Base-by-base conservation (phyloP, 805 yeast species). In the Metschnikowia matae region DNA sequence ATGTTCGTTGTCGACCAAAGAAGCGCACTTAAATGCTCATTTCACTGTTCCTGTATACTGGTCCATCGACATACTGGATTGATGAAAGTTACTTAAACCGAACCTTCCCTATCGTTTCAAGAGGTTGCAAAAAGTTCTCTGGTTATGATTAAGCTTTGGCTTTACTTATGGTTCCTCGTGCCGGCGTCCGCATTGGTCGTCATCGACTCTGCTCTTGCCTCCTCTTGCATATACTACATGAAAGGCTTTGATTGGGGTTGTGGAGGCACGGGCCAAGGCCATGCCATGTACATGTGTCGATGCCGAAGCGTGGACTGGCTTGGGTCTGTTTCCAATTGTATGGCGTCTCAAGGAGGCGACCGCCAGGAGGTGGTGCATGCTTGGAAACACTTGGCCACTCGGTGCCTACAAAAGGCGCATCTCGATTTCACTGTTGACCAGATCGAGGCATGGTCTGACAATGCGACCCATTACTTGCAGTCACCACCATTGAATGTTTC, bases 261-360 rank as follows among this genome's bases (percentile, higher is more conserved):
- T 39, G 60, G 59, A 3, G 60, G 60, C 37, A 46, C 60, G 10
- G 60, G 60, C 40, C 60, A 57, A 46, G 59, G 60, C 46, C 50
- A 48, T 29, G 49, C 48, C 17, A 50, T 57, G 55, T 57, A 57
- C 47, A 48, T 43, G 53, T 57, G 60, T 44, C 51, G 59, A n/a
- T 57, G 60, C 48, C 46, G 35, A 33, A 57, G 49, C 14, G 50
- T 57, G 18, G 60, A 57, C 46, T 57, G 60, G 60, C 47, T 57
- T 4, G 60, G 60, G 7, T 55, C 59, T 6, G 59, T 57, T 20
- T 20, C 55, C 40, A 51, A 54, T 29, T 57, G 60, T 38, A 57
- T 57, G 54, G 48, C 45, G 5, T 48, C 59, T 5, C 57, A 55
- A 18, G 57, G 59, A 15, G 32, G 44, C 21, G 23, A 44, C 15